phyloP scores from a whole-genome alignment of 2,329 filamentous ascomycete genomes.

The Zopfia rhizophila region DNA sequence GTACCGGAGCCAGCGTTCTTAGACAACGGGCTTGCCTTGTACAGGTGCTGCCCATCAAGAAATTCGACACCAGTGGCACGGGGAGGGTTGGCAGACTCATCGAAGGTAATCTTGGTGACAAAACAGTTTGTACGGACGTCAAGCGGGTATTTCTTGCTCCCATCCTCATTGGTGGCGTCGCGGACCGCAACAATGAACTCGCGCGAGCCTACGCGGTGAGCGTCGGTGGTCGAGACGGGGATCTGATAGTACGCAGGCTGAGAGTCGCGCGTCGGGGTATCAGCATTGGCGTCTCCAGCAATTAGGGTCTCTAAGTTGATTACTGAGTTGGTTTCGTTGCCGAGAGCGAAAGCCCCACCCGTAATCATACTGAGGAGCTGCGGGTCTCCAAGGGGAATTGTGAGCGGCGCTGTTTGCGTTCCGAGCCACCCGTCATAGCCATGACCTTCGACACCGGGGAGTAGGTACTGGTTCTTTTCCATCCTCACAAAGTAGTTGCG shows the following conservation, averaged over 20 bases:
- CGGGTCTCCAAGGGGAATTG: conserved; percentile 62
- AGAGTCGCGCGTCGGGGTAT: conserved; percentile 57
- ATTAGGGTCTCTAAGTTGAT: conserved; percentile 50
- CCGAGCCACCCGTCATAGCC: conserved; percentile 68
- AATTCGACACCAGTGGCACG: conserved; percentile 59
- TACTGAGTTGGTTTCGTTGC: conserved; percentile 50
- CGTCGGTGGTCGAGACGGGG: conserved; percentile 63
- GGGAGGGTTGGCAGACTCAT: conserved; percentile 68
- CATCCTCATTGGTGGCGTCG: conserved; percentile 61
- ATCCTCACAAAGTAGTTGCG: conserved; percentile 65
- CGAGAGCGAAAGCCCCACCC: conserved; percentile 64
- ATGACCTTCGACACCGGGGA: conserved; percentile 57
- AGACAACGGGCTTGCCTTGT: conserved; percentile 53
- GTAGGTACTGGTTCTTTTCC: too few species aligned
- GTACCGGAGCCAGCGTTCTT: conserved; percentile 44
- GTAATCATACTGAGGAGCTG: conserved; percentile 64
- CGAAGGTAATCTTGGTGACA: conserved; percentile 73
- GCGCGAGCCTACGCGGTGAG: conserved; percentile 63
- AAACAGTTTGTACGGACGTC: conserved; percentile 69
- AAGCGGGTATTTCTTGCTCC: conserved; percentile 65
- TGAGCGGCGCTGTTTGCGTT: conserved; percentile 62
- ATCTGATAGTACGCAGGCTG: conserved; percentile 66
- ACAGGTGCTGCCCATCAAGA: conserved; percentile 54
- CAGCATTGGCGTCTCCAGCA: conserved; percentile 63
- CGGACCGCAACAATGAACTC: conserved; percentile 65